These are phyloP conservation scores for Chloranthus sessilifolius DNA, from an alignment of 164 flowering plant genomes.

Conservation along the genomic window DNA sequence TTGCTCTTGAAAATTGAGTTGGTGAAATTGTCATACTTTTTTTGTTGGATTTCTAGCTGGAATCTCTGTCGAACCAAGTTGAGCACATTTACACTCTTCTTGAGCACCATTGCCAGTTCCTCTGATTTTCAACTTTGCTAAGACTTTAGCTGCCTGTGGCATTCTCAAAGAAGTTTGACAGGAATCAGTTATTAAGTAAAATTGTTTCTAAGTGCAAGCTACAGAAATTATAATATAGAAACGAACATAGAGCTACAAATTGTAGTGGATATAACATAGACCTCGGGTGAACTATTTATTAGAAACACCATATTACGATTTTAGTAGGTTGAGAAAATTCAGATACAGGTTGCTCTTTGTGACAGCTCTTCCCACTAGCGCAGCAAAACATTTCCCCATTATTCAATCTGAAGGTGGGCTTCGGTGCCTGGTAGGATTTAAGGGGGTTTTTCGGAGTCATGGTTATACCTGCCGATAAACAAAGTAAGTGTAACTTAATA, in stretches of 20 bases:
- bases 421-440: slow-evolving; percentile 19
- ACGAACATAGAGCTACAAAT: no score
- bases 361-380: slow-evolving; percentile 12
- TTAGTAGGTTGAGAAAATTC: slow-evolving; percentile 33
- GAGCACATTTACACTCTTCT: slow-evolving; percentile 17
- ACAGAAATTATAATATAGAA: neutral
- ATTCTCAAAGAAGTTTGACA: neutral
- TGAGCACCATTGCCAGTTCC: slow-evolving; percentile 15
- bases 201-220: neutral
- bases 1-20: no score
- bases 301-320: slow-evolving; percentile 30
- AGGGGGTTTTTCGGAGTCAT: no score
- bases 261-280: no score
- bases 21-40: no score
- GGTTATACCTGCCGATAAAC: no score
- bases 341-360: slow-evolving; percentile 20
- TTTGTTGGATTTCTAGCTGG: slow-evolving; percentile 11
- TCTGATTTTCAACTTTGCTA: slow-evolving; percentile 42
- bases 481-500: no score
- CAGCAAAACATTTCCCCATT: slow-evolving; percentile 15
- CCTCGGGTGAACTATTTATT: no score
- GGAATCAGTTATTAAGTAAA: neutral
- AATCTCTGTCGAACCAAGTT: slow-evolving; percentile 15
- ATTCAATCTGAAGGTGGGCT: slow-evolving; percentile 12
- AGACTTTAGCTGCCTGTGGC: slow-evolving; percentile 47